Evolutionary conservation across 352 stramenopile genomes (phyloP), one percentile per base, ranked within the genome.

Genomic region (Phytophthora brassicae): DNA sequence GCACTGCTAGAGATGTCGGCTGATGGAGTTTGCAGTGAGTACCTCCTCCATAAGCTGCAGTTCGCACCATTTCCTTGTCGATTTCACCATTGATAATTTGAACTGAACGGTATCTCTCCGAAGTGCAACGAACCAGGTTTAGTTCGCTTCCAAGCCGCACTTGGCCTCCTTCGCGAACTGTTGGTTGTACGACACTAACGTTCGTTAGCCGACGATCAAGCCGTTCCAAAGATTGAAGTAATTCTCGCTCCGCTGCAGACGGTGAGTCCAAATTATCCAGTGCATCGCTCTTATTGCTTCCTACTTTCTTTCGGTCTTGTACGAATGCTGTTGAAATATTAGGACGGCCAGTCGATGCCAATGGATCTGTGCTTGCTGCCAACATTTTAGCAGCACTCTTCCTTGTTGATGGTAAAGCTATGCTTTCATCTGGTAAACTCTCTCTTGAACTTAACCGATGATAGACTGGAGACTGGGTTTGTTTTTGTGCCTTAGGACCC

Each of bases 171-270:
- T 57, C 44, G 16, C 46, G 52, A 38, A 16, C 41, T 29, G 42
- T 11, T 39, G 47, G 13, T 26, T 31, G 28, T 6, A 38, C 5
- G 13, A 9, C 31, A 22, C 48, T 65, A 23, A 68, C 59, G 14
- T 33, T 64, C 42, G 56, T 73, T 6, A 90, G 59, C 8, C 72
- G 63, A 1, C 36, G 67, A 26, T 81, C 76, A 9, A 88, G 75
- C 35, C 81, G 81, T 19, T 85, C 78, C 11, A 87, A 70, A 36
- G 78, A 90, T 60, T 81, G 58, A n/a, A 74, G 72, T 20, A 90
- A 45, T 7, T 60, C 57, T 6, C 62, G 31, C 47, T 90, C 78
- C 63, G 85, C 76, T 6, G 60, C 76, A 2, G 58, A 57, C n/a
- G 74, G 43, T 12, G 68, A 71, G 22, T 77, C 63, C 8, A 77